A percentile compares a stretch with the other conserved stretches of the same genome.
phyloP scores from a whole-genome alignment of 2,329 filamentous ascomycete genomes.

The Ascochyta clinopodiicola region DNA sequence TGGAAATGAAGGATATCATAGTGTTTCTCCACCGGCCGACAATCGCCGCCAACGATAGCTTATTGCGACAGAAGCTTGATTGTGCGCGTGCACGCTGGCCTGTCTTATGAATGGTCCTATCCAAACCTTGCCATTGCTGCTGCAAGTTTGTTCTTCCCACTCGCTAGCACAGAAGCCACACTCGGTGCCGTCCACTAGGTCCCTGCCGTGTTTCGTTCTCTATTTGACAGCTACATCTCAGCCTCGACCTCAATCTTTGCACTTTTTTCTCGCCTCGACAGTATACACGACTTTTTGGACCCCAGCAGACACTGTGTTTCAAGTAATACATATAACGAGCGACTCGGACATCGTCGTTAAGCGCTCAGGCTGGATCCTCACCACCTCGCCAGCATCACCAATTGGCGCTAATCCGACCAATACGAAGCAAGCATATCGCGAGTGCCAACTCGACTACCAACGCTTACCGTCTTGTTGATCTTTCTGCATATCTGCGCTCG shows the following conservation, averaged over 20 bases:
- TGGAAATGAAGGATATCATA: conserved; percentile 41
- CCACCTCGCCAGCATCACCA: conserved; percentile 27
- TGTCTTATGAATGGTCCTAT: conserved; percentile 38
- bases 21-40: conserved; percentile 26
- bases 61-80: conserved; percentile 31
- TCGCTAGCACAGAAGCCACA: conserved; percentile 28
- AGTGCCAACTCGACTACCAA: conserved; percentile 14
- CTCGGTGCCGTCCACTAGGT: conserved; percentile 32
- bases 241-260: conserved; percentile 12
- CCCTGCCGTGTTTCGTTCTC: conserved; percentile 24
- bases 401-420: conserved; percentile 44
- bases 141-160: conserved; percentile 25
- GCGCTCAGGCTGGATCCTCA: conserved; percentile 40
- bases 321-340: conserved; percentile 33
- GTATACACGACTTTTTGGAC: conserved; percentile 33
- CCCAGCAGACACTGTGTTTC: conserved; percentile 37
- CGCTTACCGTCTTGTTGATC: conserved; percentile 16
- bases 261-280: conserved; percentile 23
- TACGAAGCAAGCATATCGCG: conserved; percentile 27
- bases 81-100: conserved; percentile 32
- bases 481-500: conserved; percentile 32
- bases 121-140: conserved; percentile 16
- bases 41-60: conserved; percentile 34
- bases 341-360: conserved; percentile 39
- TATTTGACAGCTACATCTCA: conserved; percentile 24